Percentiles rank a stretch among this genome's conserved stretches.
Evolutionary conservation across 192 early-diverging fungal species (phyloP).

Genomic region (Pilaira anomala): DNA sequence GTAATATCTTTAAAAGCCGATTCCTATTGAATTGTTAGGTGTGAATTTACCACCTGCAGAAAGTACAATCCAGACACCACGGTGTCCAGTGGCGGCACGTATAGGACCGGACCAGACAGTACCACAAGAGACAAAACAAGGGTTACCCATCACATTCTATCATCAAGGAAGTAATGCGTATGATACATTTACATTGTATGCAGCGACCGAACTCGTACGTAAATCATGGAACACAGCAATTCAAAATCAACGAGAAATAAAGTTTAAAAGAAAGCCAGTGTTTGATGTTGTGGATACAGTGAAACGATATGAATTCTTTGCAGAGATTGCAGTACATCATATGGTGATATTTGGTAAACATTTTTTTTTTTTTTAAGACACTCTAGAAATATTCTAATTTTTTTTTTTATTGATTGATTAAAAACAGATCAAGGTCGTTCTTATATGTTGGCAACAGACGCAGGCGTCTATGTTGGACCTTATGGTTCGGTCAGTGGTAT

Average conservation of each 20-base stretch:
- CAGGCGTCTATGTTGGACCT: slow-evolving; percentile 63
- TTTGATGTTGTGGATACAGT: slow-evolving; percentile 6
- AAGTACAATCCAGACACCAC: neutral
- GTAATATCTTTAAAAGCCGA: neutral
- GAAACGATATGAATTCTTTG: slow-evolving; percentile 33
- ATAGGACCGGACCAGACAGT: neutral
- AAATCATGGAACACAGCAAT: slow-evolving; percentile 3
- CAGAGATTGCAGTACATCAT: slow-evolving; percentile 53
- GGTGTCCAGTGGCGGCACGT: neutral
- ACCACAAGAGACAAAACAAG: neutral
- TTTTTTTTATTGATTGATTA: slow-evolving; percentile 25
- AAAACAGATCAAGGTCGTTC: slow-evolving; percentile 51
- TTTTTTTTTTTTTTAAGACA: slow-evolving; percentile 7
- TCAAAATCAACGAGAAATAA: neutral
- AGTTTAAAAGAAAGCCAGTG: neutral
- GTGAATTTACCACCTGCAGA: neutral
- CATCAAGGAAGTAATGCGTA: neutral
- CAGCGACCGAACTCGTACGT: neutral
- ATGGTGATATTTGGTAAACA: slow-evolving; percentile 40
- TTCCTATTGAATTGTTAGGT: slow-evolving; percentile 12
- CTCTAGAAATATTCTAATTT: neutral
- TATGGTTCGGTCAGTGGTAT: slow-evolving; percentile 76
- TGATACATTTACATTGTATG: neutral
- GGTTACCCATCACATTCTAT: slow-evolving; percentile 13
- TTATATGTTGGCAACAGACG: slow-evolving; percentile 80